Conservation (phyloP, 805 yeast genomes). For the Sugiyamaella qingdaonensis region DNA sequence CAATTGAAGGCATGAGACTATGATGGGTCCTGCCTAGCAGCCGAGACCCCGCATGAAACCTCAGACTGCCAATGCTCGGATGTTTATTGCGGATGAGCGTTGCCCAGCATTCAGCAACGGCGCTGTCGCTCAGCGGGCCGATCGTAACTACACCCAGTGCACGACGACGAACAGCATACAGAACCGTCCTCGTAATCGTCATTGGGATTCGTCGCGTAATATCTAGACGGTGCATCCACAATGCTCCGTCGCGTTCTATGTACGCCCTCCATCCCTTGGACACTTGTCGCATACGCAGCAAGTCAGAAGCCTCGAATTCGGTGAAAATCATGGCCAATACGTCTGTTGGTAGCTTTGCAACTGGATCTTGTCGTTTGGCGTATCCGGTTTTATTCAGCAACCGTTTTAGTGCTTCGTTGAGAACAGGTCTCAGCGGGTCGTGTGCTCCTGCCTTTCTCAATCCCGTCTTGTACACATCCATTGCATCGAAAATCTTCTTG, state of each 20-base stretch:
- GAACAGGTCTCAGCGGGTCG: background rate
- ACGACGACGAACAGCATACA: background rate
- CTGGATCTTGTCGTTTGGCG: background rate
- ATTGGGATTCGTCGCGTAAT: background rate
- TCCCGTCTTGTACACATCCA: background rate
- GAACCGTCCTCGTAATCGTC: background rate
- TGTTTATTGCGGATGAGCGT: background rate
- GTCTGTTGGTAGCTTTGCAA: background rate
- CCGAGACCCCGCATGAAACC: background rate
- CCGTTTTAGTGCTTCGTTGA: background rate
- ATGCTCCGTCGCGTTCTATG: background rate
- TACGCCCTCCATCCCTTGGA: background rate
- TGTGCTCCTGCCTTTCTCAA: background rate
- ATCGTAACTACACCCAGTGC: background rate
- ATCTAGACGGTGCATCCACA: background rate
- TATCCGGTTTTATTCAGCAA: background rate
- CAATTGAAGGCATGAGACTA: background rate
- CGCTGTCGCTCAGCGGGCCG: background rate
- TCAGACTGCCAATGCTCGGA: background rate
- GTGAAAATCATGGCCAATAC: background rate
- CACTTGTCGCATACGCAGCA: background rate
- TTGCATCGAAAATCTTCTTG: background rate
- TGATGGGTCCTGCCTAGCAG: background rate
- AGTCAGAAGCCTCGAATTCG: background rate
- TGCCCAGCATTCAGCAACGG: background rate